phyloP scores from a whole-genome alignment of 2,329 filamentous ascomycete species.

The Ceratocystis alfenasii region DNA sequence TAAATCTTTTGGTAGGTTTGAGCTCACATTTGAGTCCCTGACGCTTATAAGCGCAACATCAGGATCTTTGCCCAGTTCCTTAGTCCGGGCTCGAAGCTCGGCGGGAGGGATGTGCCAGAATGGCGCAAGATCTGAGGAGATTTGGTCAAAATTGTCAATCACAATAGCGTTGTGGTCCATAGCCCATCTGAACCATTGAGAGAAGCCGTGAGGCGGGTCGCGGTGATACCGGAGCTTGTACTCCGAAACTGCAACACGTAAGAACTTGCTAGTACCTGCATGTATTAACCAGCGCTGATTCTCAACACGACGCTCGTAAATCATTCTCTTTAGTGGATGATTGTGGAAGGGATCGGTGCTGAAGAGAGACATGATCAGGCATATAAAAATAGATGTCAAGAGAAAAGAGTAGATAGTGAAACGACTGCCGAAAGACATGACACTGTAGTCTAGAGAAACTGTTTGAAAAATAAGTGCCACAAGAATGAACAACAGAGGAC shows the following conservation, averaged over 20 bases:
- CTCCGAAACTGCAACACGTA: constrained; percentile 36
- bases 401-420: constrained; percentile 28
- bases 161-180: constrained; percentile 54
- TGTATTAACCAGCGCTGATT: constrained; percentile 40
- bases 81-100: constrained; percentile 50
- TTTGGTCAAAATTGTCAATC: constrained; percentile 71
- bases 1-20: constrained; percentile 24
- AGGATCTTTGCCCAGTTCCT: constrained; percentile 32
- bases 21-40: constrained; percentile 46
- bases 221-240: constrained; percentile 48
- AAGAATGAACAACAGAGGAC: constrained; percentile 29
- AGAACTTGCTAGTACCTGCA: constrained; percentile 37
- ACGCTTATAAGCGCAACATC: constrained; percentile 45
- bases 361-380: constrained; percentile 25
- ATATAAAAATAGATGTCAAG: constrained; percentile 31
- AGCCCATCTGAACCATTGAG: constrained; percentile 74
- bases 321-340: constrained; percentile 40
- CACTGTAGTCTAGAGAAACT: constrained; percentile 15
- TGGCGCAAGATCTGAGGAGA: constrained; percentile 60
- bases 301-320: constrained; percentile 38
- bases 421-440: constrained; percentile 14
- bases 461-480: constrained; percentile 15
- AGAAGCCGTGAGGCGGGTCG: constrained; percentile 67
- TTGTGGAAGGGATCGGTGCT: constrained; percentile 22
- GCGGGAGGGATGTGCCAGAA: constrained; percentile 65